These are phyloP conservation scores for Ophiocordyceps robertsii DNA, from an alignment of 2,329 filamentous ascomycete genomes.

Conservation along the genomic window DNA sequence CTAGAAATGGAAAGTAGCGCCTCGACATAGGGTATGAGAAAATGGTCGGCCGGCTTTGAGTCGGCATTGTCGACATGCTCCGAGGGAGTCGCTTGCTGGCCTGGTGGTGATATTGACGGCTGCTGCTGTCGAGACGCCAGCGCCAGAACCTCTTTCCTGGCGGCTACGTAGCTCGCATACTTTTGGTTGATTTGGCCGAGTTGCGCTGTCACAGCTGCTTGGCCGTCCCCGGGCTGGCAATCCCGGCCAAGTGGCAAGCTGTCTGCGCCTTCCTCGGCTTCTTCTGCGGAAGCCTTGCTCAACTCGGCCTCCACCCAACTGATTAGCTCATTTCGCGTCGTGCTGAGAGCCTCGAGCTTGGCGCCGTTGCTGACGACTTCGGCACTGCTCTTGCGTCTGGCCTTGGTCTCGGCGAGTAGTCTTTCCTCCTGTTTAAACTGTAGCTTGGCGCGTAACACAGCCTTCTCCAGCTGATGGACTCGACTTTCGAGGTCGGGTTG, in stretches of 20 bases:
- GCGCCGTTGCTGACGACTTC: conserved; percentile 21
- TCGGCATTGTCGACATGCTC: conserved; percentile 6
- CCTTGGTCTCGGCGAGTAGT: conserved; percentile 33
- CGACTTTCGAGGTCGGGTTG: conserved; percentile 31
- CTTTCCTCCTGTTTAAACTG: conserved; percentile 42
- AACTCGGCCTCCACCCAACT: conserved; percentile 53
- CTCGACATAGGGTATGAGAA: conserved; percentile 44
- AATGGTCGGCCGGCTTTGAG: conserved; percentile 18
- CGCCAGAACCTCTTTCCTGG: conserved; percentile 33
- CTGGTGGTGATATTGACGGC: conserved; percentile 10
- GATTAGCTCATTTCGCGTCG: conserved; percentile 46
- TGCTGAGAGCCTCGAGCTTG: conserved; percentile 39
- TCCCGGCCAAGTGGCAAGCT: conserved; percentile 4
- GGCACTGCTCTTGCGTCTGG: conserved; percentile 20
- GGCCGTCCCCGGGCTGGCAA: conserved; percentile 7
- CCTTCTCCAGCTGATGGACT: conserved; percentile 40
- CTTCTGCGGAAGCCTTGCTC: conserved; percentile 31
- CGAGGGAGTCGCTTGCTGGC: conserved; percentile 4
- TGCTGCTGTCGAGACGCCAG: conserved; percentile 20
- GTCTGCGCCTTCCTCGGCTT: conserved; percentile 11
- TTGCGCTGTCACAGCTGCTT: conserved; percentile 20
- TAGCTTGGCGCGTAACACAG: conserved; percentile 43
- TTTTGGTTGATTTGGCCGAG: conserved; percentile 37
- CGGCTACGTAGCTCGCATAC: conserved; percentile 38
- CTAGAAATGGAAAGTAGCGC: conserved; percentile 36